Conservation (phyloP, 2,329 filamentous ascomycete genomes). For the Lojkania enalia region DNA sequence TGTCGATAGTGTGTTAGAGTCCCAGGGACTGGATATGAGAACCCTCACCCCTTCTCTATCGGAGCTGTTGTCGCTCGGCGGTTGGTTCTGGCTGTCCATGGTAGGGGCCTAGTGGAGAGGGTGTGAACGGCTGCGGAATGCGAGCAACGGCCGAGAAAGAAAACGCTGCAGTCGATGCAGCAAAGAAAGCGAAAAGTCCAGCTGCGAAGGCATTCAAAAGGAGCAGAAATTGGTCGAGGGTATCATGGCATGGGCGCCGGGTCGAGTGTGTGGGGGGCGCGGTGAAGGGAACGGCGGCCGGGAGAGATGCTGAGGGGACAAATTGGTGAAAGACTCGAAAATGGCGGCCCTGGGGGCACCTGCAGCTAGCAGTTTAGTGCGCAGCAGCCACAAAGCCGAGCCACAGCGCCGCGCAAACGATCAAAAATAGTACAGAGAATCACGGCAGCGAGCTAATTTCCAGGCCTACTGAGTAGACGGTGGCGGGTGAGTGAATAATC, state of each 20-base stretch:
- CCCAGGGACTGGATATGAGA: neutral
- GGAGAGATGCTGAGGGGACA: constrained; percentile 10
- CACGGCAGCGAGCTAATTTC: neutral
- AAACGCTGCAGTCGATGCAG: constrained; percentile 23
- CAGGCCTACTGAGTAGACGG: neutral
- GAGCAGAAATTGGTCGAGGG: constrained; percentile 5
- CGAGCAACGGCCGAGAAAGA: constrained; percentile 18
- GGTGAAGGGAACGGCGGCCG: neutral
- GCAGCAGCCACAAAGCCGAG: neutral
- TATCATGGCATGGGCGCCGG: constrained; percentile 4
- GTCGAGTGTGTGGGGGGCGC: constrained; percentile 2
- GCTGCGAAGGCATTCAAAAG: neutral
- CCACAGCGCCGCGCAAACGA: neutral
- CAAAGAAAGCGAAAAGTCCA: constrained; percentile 2
- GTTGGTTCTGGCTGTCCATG: constrained; percentile 29
- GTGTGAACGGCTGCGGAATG: constrained; percentile 4
- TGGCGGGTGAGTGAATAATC: no score
- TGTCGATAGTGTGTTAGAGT: neutral
- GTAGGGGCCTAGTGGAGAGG: constrained; percentile 8
- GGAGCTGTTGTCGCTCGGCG: constrained; percentile 39
- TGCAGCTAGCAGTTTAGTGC: neutral
- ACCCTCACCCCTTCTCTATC: constrained; percentile 33
- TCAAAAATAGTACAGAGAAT: neutral
- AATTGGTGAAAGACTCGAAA: constrained; percentile 17
- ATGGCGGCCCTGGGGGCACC: neutral